These are phyloP conservation scores for Collybiopsis confluens DNA, from an alignment of 768 basidiomycete genomes.

Conservation along the genomic window DNA sequence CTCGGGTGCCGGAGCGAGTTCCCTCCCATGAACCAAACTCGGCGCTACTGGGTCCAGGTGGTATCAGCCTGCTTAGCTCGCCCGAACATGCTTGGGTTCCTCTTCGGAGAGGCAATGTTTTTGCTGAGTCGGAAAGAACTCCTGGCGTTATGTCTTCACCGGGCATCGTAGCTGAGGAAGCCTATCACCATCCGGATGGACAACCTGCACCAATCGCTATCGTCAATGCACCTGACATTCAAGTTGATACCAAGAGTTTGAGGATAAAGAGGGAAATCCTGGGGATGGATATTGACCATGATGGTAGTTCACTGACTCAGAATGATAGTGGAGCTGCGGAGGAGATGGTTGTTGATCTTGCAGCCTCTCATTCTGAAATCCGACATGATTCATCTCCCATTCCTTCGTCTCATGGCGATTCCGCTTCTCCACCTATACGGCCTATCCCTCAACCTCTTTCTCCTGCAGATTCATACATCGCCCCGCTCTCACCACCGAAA, in stretches of 20 bases:
- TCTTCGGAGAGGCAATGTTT: background rate
- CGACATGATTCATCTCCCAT: background rate
- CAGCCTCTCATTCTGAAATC: background rate
- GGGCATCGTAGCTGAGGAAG: too few relatives aligned
- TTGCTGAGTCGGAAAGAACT: too few relatives aligned
- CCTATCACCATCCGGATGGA: background rate
- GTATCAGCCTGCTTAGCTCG: slow-evolving; percentile 2
- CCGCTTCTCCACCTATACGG: background rate
- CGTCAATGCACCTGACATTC: too few relatives aligned
- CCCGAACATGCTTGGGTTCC: slow-evolving; percentile 5
- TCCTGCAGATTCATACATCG: background rate
- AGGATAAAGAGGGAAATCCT: background rate
- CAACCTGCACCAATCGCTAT: background rate
- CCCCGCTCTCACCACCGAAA: background rate
- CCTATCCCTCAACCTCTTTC: background rate
- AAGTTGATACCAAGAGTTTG: background rate
- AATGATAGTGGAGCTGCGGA: too few relatives aligned
- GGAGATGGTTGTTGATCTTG: background rate
- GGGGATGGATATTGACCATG: background rate
- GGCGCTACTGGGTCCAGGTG: slow-evolving; percentile 4
- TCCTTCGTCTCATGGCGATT: background rate
- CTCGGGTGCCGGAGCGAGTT: too few relatives aligned
- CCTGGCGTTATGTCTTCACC: too few relatives aligned
- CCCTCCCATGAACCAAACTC: background rate
- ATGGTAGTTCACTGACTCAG: background rate